These are phyloP conservation scores for Gossypium laxum DNA, from an alignment of 441 rosid species.

Conservation along the genomic window DNA sequence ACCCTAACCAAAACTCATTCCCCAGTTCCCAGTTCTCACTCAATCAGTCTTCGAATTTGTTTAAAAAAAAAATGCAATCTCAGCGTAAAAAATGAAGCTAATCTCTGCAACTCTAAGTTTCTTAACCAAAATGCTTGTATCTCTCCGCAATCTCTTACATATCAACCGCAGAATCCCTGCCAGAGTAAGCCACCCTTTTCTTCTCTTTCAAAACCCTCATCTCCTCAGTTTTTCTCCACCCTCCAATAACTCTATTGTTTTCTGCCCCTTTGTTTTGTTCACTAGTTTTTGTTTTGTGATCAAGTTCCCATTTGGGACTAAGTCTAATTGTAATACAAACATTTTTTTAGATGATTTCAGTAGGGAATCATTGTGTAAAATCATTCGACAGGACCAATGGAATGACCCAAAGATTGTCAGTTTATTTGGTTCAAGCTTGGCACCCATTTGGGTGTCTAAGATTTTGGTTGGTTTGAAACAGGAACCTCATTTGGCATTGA, in stretches of 20 bases:
- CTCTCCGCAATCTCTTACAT: slow-evolving; percentile 37
- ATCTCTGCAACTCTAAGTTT: slow-evolving; percentile 14
- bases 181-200: slow-evolving; percentile 32
- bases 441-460: slow-evolving; percentile 46
- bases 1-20: slow-evolving; percentile 15
- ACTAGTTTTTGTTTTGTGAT: slow-evolving; percentile 40
- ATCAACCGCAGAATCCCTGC: slow-evolving; percentile 32
- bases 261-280: slow-evolving; percentile 38
- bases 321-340: slow-evolving; percentile 12
- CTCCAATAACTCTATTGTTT: slow-evolving; percentile 16
- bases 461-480: slow-evolving; percentile 39
- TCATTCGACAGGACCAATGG: slow-evolving; percentile 38
- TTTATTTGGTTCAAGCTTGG: slow-evolving; percentile 30
- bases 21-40: not conserved
- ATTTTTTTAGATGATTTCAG: slow-evolving; percentile 15
- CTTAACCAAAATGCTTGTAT: slow-evolving; percentile 39
- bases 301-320: slow-evolving; percentile 37
- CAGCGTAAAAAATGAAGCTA: slow-evolving; percentile 29
- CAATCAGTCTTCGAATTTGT: not conserved
- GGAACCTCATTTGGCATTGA: slow-evolving; percentile 47
- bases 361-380: slow-evolving; percentile 29
- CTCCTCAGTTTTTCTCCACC: slow-evolving; percentile 19
- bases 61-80: slow-evolving; percentile 20
- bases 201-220: slow-evolving; percentile 19
- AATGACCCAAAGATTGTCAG: slow-evolving; percentile 32